Evolutionary conservation across 192 early-diverging fungal species (phyloP).

Genomic region (Powellomyces hirtus): DNA sequence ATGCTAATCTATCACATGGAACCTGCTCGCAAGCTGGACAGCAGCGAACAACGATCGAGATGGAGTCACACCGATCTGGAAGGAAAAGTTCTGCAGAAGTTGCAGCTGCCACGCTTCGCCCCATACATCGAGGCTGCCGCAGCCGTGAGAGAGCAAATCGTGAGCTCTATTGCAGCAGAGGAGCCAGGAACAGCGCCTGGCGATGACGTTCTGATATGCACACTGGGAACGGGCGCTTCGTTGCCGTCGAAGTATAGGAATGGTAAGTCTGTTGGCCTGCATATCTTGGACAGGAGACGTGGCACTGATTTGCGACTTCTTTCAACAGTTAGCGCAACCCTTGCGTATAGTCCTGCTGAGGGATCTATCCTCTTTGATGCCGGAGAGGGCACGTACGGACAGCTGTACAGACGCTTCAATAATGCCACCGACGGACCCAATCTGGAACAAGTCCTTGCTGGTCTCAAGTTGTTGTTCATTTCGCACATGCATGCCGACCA

Average conservation of each 20-base stretch:
- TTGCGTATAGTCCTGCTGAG: conserved; percentile 62
- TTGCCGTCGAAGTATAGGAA: conserved; percentile 90
- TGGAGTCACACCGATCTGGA: conserved; percentile 15
- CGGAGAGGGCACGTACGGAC: conserved; percentile 86
- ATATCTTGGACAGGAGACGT: background rate
- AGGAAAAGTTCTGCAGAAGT: background rate
- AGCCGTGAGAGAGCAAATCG: background rate
- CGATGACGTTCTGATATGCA: conserved; percentile 46
- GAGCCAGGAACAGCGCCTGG: background rate
- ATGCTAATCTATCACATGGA: conserved; percentile 58
- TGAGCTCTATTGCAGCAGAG: background rate
- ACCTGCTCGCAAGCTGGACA: conserved; percentile 52
- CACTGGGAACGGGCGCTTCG: conserved; percentile 90
- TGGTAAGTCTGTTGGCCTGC: conserved; percentile 45
- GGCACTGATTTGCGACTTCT: conserved; percentile 9
- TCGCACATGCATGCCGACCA: conserved; percentile 99
- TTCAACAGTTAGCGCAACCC: conserved; percentile 75
- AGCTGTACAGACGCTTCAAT: conserved; percentile 70
- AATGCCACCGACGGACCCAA: conserved; percentile 36
- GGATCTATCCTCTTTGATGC: conserved; percentile 80
- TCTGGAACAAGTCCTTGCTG: conserved; percentile 32
- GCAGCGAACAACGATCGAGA: conserved; percentile 5
- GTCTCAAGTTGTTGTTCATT: conserved; percentile 75
- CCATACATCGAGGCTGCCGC: background rate
- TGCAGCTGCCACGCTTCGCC: background rate